Percentiles rank a stretch among this genome's conserved stretches.
These are phyloP conservation scores for Bertia moriformis DNA, from an alignment of 2,329 filamentous ascomycete species.

Conservation along the genomic window DNA sequence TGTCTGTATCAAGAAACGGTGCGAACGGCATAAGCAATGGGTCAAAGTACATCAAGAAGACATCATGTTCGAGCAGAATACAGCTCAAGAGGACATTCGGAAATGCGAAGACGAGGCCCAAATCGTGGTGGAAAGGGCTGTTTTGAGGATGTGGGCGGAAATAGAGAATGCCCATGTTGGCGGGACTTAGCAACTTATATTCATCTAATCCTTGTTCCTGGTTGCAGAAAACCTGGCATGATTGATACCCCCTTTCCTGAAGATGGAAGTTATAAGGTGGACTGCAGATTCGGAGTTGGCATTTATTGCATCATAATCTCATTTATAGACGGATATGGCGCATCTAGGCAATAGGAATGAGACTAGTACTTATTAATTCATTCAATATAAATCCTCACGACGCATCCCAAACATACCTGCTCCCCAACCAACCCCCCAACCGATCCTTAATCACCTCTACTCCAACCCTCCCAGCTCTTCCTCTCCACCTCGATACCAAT, in stretches of 20 bases:
- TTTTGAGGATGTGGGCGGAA: conserved; percentile 22
- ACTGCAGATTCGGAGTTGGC: too few species aligned
- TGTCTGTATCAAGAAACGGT: conserved; percentile 28
- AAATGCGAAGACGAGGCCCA: conserved; percentile 22
- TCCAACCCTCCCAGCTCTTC: conserved; percentile 7
- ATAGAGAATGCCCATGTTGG: conserved; percentile 6
- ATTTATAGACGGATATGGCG: too few species aligned
- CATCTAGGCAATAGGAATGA: too few species aligned
- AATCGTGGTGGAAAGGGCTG: conserved; percentile 23
- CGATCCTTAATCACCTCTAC: conserved; percentile 23
- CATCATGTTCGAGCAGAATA: conserved; percentile 22
- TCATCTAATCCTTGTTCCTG: background rate
- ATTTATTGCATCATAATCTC: too few species aligned
- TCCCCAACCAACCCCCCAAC: conserved; percentile 15
- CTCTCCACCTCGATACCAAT: conserved; percentile 12
- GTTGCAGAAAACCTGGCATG: too few species aligned
- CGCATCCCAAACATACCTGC: conserved; percentile 19
- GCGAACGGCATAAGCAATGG: conserved; percentile 29
- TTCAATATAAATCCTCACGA: too few species aligned
- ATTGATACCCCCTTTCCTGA: too few species aligned
- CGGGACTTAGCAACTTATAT: background rate
- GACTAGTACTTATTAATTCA: too few species aligned
- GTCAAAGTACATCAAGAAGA: conserved; percentile 27
- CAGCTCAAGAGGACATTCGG: conserved; percentile 18
- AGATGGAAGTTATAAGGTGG: too few species aligned